A percentile compares a stretch with the other conserved stretches of the same genome.
Conservation (phyloP, 2,329 filamentous ascomycete genomes). For the Ceratocystis lukuohia region DNA sequence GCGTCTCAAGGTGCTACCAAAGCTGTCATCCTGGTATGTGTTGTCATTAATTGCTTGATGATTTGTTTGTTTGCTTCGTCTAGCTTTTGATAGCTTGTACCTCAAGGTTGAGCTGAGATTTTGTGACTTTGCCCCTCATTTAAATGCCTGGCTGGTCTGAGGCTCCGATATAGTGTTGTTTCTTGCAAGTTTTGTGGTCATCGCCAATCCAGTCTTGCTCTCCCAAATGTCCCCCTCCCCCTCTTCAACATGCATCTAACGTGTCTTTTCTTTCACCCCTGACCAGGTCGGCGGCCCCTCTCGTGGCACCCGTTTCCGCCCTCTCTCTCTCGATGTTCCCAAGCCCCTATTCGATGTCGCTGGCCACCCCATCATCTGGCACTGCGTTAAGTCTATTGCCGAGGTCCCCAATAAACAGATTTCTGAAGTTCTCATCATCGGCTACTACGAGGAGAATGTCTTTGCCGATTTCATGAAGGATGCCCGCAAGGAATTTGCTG, state of each 20-base stretch:
- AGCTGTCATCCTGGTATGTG: conserved; percentile 74
- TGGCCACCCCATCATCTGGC: conserved; percentile 95
- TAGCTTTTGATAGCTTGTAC: background rate
- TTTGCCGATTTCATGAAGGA: conserved; percentile 98
- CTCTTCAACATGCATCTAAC: conserved; percentile 24
- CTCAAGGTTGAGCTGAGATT: background rate
- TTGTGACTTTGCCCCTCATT: background rate
- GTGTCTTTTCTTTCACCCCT: conserved; percentile 16
- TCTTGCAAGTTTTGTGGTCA: background rate
- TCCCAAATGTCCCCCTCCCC: background rate
- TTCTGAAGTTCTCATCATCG: conserved; percentile 93
- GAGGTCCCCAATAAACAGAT: conserved; percentile 70
- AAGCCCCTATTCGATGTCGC: conserved; percentile 99
- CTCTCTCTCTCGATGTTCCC: conserved; percentile 85
- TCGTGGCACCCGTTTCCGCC: conserved; percentile 87
- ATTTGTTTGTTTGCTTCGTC: background rate
- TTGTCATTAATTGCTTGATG: background rate
- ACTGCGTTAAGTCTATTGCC: conserved; percentile 83
- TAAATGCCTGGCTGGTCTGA: background rate
- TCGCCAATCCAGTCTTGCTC: background rate
- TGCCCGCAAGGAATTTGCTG: conserved; percentile 67
- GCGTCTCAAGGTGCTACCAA: conserved; percentile 49
- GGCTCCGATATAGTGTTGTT: background rate
- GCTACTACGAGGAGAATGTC: conserved; percentile 95
- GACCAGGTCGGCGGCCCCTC: conserved; percentile 82